Evolutionary conservation across 1,139 yeast species (phyloP), one percentile per base, ranked within the genome.

Genomic region (Blastobotrys buckinghamii): DNA sequence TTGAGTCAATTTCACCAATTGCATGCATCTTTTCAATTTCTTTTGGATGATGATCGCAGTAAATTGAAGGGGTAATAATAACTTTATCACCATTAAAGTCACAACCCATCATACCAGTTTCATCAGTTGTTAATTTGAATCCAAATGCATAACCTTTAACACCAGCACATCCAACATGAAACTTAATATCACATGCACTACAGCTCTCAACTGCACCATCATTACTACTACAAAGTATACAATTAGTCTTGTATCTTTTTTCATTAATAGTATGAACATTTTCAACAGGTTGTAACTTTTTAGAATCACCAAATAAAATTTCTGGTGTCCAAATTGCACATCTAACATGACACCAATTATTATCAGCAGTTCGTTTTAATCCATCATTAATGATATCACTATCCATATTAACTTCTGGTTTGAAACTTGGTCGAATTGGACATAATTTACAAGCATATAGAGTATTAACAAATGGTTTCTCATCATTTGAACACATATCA

Each of bases 311-410:
- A 59, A 75, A 78, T 20, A 63, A 64, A 13, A 75, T 62, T 20
- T 64, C 68, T 0, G 72, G 66, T 13, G 66, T 71, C 63, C 82
- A 82, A 0, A 86, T 50, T 0, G 94, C 84, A 66, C 98, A 90
- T 5, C 79, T 56, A 6, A 84, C 70, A 68, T 90, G 97, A 36
- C 84, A 82, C 97, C 97, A 90, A 51, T 74, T 73, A 1, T 87
- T 85, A 32, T 76, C 79, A 15, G 64, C 59, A 0, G 95, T 81
- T n/a, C 88, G 76, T 59, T 85, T 86, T 57, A 89, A 65, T 39
- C 81, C 88, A 55, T 84, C 92, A 0, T 85, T 82, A 30, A 69
- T 69, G 0, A 75, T 72, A 38, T 61, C 53, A 12, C 55, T 67
- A 60, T 17, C 66, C 0, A 81, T 79, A 26, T 65, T 58, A 29